These are phyloP conservation scores for Fusarium sp. DNA, from an alignment of 2,329 filamentous ascomycete genomes.

Conservation along the genomic window DNA sequence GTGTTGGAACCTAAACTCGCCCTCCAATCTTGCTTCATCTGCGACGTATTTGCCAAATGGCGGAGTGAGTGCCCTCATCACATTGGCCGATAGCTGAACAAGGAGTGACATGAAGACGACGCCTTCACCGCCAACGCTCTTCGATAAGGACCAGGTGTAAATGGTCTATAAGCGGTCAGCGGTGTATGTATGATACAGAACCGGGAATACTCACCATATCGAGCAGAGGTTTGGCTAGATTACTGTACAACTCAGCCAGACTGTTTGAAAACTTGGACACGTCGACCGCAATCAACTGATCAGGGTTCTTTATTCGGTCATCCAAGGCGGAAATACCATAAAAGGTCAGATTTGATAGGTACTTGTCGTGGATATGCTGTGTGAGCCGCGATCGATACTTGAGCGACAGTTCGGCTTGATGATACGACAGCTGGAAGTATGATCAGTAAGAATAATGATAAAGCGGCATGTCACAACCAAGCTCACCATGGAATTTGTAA, in stretches of 20 bases:
- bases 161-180: conserved; percentile 66
- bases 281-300: conserved; percentile 96
- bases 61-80: conserved; percentile 94
- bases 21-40: conserved; percentile 92
- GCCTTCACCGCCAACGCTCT: conserved; percentile 94
- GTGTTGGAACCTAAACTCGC: conserved; percentile 96
- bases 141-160: conserved; percentile 93
- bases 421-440: conserved; percentile 80
- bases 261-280: conserved; percentile 97
- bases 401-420: conserved; percentile 92
- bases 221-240: conserved; percentile 90
- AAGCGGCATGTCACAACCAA: neutral
- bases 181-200: neutral
- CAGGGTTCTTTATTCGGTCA: conserved; percentile 97
- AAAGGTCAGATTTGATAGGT: conserved; percentile 97
- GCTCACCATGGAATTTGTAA: conserved; percentile 96
- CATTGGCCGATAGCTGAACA: conserved; percentile 89
- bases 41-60: conserved; percentile 98
- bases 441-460: conserved; percentile 16
- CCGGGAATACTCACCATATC: conserved; percentile 73
- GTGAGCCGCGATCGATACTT: conserved; percentile 93
- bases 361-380: conserved; percentile 94
- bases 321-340: conserved; percentile 95
- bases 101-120: conserved; percentile 94
- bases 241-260: conserved; percentile 93